Conservation (phyloP, 1,284 basidiomycete species). For the Coniferiporia weirii region DNA sequence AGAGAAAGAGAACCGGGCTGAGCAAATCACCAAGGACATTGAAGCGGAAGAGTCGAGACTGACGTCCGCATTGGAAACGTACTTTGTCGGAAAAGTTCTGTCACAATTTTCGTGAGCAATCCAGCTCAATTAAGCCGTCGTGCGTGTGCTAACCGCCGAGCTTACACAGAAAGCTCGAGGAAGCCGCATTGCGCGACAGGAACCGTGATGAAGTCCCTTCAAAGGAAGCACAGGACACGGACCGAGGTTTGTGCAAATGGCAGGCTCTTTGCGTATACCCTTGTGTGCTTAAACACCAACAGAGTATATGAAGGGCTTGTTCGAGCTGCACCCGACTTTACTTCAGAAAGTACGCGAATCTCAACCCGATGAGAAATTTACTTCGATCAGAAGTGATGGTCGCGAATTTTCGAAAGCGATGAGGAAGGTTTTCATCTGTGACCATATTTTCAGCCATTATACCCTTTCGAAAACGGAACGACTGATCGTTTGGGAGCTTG, state of each 20-base stretch:
- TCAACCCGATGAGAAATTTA: neutral
- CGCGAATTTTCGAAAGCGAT: constrained; percentile 1
- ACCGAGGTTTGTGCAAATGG: neutral
- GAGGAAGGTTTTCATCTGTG: constrained; percentile 5
- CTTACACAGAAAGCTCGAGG: constrained; percentile 1
- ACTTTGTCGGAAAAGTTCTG: constrained; percentile 14
- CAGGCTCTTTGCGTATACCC: neutral
- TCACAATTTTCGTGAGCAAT: constrained; percentile 19
- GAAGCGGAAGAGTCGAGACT: neutral
- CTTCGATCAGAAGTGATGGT: neutral
- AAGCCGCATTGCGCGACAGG: neutral
- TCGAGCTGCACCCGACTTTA: neutral
- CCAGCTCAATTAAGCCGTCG: neutral
- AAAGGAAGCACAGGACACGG: neutral
- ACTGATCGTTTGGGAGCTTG: neutral
- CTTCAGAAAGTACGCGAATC: neutral
- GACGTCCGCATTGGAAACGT: constrained; percentile 6
- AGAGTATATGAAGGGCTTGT: constrained; percentile 3
- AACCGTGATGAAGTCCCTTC: neutral
- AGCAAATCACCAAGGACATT: neutral
- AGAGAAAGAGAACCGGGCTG: constrained; percentile 1
- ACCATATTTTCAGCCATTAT: constrained; percentile 1
- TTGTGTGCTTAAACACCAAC: neutral
- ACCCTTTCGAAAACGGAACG: neutral
- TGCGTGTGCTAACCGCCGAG: neutral